Evolutionary conservation across 306 rosid genomes (phyloP), one percentile per base, ranked within the genome.

Genomic region (Cajanus cajan): DNA sequence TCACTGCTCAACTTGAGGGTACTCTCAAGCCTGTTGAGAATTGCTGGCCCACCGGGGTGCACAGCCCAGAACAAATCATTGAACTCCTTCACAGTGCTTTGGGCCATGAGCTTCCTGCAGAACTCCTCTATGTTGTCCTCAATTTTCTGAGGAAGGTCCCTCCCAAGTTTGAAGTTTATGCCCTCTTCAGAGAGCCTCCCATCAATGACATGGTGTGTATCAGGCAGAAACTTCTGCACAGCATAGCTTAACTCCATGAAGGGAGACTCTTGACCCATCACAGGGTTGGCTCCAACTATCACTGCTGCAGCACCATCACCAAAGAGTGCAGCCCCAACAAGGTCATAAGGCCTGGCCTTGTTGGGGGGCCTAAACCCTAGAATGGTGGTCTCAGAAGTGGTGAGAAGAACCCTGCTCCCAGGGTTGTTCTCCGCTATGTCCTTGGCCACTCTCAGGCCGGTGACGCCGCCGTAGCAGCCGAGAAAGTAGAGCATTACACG

Each of bases 351-450:
- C 44, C 99, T 85, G 1, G 87, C 84, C 68, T 88, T 90, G 55
- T 86, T 95, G 0, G 98, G 99, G 3, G 99, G 98, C 21, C 98
- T 71, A 67, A 91, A 95, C 15, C 99, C 99, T 0, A 95, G 98
- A 1, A 91, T 93, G 15, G 99, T 95, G 8, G 99, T 94, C 28
- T 95, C 97, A 0, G 99, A 93, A n/a, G 98, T 95, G 0, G 94
- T 90, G 0, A 95, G 25, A 41, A 95, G 61, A 51, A 93, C 85
- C 8, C 97, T 64, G 67, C 99, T 95, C 8, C 93, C 93, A 0
- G 96, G 97, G n/a, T 95, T 93, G 86, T 95, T 95, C 68, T 95
- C 99, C 0, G 98, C 98, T 2, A 95, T 91, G 90, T 95, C 99
- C 81, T 95, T 95, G 51, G 99, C 97, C 1, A 95, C 97, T 16